Conservation (phyloP, 192 early-diverging fungal species). For the Backusella liffmaniae region DNA sequence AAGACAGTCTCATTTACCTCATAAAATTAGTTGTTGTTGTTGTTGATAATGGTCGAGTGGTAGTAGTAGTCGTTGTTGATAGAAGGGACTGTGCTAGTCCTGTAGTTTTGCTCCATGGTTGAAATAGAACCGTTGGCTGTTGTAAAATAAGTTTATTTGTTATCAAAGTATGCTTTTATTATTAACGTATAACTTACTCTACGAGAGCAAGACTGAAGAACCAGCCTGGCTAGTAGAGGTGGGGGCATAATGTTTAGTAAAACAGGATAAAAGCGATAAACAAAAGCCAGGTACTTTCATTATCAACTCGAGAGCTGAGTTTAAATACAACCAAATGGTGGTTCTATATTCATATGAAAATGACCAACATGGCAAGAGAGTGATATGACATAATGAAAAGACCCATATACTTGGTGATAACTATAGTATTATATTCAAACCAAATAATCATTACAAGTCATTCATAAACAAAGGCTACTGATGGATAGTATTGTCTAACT, state of each 20-base stretch:
- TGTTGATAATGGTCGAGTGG: not conserved
- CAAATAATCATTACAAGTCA: too few relatives aligned
- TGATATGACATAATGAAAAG: too few relatives aligned
- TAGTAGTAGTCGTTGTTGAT: not conserved
- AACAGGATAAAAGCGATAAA: not conserved
- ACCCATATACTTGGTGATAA: too few relatives aligned
- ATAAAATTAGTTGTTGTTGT: not conserved
- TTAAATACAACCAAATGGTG: too few relatives aligned
- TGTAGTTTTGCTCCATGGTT: not conserved
- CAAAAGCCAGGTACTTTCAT: not conserved
- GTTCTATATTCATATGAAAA: too few relatives aligned
- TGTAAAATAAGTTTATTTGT: not conserved
- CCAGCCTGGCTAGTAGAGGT: not conserved
- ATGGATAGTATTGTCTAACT: too few relatives aligned
- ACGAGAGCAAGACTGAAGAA: not conserved
- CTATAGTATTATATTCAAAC: too few relatives aligned
- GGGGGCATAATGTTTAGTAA: not conserved
- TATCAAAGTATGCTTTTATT: not conserved
- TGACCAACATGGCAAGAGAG: too few relatives aligned
- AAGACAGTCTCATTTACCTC: not conserved
- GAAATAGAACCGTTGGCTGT: not conserved
- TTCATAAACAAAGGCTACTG: too few relatives aligned
- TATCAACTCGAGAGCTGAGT: too few relatives aligned
- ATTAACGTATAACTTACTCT: not conserved
- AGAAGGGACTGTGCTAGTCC: not conserved